phyloP scores from a whole-genome alignment of 1,284 basidiomycete genomes.

The Neolentinus lepideus region DNA sequence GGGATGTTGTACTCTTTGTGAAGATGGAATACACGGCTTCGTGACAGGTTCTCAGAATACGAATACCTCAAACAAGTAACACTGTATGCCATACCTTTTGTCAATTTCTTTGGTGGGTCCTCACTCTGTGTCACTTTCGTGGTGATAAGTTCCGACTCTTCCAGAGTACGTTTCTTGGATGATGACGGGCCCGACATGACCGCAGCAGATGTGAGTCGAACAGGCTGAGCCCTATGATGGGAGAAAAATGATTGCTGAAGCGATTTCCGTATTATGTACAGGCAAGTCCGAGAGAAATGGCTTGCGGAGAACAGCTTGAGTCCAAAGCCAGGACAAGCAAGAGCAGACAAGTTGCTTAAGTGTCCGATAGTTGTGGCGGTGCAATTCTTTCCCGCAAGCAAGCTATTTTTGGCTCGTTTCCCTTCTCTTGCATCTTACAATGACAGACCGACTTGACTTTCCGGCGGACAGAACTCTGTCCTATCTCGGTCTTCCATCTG shows the following conservation, averaged over 20 bases:
- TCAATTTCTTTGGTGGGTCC: neutral
- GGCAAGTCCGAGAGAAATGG: no score
- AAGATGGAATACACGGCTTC: neutral
- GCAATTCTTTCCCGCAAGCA: no score
- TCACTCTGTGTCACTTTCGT: neutral
- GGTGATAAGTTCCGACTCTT: neutral
- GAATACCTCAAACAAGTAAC: no score
- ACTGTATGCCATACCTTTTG: neutral
- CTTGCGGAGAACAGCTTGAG: no score
- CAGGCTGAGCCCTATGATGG: no score
- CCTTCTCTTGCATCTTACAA: neutral
- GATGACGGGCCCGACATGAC: neutral
- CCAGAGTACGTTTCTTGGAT: neutral
- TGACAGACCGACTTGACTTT: neutral
- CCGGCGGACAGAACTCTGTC: conserved; percentile 35
- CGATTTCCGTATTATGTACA: no score
- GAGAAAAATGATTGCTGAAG: no score
- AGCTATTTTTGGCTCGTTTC: no score
- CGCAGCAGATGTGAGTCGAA: neutral
- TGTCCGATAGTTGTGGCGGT: no score
- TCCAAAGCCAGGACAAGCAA: no score
- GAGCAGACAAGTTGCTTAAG: no score
- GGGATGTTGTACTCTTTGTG: neutral
- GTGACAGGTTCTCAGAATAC: no score
- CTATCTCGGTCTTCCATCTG: conserved; percentile 54